phyloP scores from a whole-genome alignment of 1,284 basidiomycete species.

The Sporisorium sorghi region DNA sequence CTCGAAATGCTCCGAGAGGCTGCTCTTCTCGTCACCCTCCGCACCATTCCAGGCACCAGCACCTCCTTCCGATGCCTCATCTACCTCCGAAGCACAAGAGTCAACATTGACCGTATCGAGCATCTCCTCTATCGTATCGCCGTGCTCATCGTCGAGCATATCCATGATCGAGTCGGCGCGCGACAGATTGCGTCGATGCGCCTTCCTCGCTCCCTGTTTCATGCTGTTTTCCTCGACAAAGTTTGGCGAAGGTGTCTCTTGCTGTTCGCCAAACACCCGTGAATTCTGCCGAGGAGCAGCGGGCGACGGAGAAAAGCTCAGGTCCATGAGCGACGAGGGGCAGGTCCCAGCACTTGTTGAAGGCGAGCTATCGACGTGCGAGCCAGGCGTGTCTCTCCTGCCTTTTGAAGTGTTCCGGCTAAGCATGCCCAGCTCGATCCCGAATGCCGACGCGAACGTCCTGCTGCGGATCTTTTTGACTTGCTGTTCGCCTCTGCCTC shows the following conservation, averaged over 20 bases:
- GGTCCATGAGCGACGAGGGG: conserved; percentile 18
- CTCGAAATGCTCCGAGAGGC: neutral
- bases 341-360: conserved; percentile 25
- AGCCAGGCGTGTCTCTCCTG: neutral
- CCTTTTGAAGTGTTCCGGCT: conserved; percentile 10
- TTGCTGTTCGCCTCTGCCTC: neutral
- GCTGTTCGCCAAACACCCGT: neutral
- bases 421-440: conserved; percentile 32
- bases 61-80: neutral
- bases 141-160: conserved; percentile 10
- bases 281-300: neutral
- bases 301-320: conserved; percentile 31
- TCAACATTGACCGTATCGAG: neutral
- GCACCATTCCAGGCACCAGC: neutral
- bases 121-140: conserved; percentile 30
- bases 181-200: conserved; percentile 23
- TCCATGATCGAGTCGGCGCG: conserved; percentile 39
- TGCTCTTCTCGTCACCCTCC: neutral
- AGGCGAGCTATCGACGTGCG: conserved; percentile 24
- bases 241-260: conserved; percentile 8
- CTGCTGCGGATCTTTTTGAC: conserved; percentile 36
- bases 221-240: too few species aligned
- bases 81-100: neutral
- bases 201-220: neutral
- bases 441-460: conserved; percentile 41